Conservation (phyloP, 129 eudicot genomes). For the Saussurea involucrata region DNA sequence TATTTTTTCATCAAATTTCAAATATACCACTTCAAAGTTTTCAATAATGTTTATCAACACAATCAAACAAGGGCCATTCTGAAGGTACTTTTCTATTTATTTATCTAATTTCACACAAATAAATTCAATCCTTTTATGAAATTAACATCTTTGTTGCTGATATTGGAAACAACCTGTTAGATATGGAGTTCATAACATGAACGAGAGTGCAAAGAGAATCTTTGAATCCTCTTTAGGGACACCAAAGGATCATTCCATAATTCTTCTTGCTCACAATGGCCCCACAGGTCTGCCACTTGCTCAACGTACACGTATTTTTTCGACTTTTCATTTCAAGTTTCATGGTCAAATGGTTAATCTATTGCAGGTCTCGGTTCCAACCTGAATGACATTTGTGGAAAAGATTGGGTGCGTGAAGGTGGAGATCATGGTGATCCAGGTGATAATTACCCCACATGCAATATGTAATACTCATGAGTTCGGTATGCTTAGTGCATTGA, state of each 20-base stretch:
- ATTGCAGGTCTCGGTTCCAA: slow-evolving; percentile 77
- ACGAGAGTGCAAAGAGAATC: slow-evolving; percentile 70
- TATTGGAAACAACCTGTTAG: slow-evolving; percentile 33
- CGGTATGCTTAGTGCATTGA: background rate
- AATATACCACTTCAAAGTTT: background rate
- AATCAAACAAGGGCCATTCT: background rate
- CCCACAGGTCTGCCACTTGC: slow-evolving; percentile 67
- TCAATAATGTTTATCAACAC: background rate
- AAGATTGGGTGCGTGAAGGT: slow-evolving; percentile 73
- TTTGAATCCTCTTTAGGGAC: slow-evolving; percentile 60
- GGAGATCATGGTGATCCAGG: slow-evolving; percentile 99
- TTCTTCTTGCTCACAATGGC: slow-evolving; percentile 92
- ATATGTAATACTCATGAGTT: background rate
- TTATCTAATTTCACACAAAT: background rate
- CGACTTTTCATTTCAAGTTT: background rate
- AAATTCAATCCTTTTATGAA: background rate
- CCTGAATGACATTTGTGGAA: slow-evolving; percentile 86
- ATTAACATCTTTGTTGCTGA: background rate
- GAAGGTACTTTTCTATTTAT: background rate
- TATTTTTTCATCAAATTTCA: background rate
- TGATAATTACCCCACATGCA: slow-evolving; percentile 21
- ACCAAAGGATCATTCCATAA: slow-evolving; percentile 70
- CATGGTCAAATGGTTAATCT: background rate
- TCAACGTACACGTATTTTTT: slow-evolving; percentile 3
- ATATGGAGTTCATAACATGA: slow-evolving; percentile 70